These are phyloP conservation scores for Rhododendron kiyosumense DNA, from an alignment of 148 eudicot genomes.

Conservation along the genomic window DNA sequence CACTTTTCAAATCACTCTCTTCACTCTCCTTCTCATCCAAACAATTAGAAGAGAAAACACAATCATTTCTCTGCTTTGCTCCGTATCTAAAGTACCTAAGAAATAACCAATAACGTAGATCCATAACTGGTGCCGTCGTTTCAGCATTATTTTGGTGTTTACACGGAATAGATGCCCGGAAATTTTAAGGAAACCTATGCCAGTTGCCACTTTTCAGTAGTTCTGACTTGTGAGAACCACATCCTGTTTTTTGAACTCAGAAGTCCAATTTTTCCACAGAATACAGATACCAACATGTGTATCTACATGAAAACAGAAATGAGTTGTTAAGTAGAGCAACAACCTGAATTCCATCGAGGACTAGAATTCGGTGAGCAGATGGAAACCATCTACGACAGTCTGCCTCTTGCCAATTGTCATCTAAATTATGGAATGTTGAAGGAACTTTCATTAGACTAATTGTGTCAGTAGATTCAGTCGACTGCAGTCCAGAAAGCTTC, in stretches of 20 bases:
- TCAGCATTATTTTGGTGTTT: not conserved
- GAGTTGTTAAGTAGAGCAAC: not conserved
- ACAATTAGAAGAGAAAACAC: not conserved
- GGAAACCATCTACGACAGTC: slow-evolving; percentile 52
- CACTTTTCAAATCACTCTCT: not conserved
- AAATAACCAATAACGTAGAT: not conserved
- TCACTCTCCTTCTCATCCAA: not conserved
- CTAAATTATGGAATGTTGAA: slow-evolving; percentile 43
- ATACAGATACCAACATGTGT: slow-evolving; percentile 1
- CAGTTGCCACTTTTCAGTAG: not conserved
- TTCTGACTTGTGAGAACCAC: not conserved
- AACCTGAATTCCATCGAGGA: slow-evolving; percentile 97
- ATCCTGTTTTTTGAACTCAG: not conserved
- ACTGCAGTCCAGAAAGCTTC: slow-evolving; percentile 82
- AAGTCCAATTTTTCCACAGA: not conserved
- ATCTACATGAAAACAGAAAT: not conserved
- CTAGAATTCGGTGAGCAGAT: slow-evolving; percentile 58
- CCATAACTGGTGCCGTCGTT: not conserved
- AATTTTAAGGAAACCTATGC: not conserved
- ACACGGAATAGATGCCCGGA: not conserved
- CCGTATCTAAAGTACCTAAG: not conserved
- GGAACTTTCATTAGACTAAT: slow-evolving; percentile 75
- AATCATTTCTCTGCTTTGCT: not conserved
- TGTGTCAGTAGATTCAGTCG: slow-evolving; percentile 70
- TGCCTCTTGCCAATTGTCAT: slow-evolving; percentile 25